A percentile compares a stretch with the other conserved stretches of the same genome.
These are phyloP conservation scores for Nothopassalora personata DNA, from an alignment of 2,329 filamentous ascomycete species.

Conservation along the genomic window DNA sequence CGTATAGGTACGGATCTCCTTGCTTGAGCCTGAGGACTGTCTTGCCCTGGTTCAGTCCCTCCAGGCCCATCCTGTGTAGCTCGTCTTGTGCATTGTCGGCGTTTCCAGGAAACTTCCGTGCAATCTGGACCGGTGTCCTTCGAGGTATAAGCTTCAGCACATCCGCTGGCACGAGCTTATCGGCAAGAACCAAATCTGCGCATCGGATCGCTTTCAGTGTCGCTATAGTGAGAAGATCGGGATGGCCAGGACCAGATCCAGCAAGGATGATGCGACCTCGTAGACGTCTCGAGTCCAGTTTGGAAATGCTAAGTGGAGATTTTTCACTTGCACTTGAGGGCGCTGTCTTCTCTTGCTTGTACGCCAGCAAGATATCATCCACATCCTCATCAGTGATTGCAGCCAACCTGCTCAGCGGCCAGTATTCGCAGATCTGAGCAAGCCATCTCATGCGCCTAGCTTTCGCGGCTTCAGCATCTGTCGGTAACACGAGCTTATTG, in stretches of 20 bases:
- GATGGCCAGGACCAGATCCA: conserved; percentile 87
- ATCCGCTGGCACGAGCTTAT: conserved; percentile 78
- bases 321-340: conserved; percentile 29
- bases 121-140: conserved; percentile 82
- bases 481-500: conserved; percentile 73
- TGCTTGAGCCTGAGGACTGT: conserved; percentile 89
- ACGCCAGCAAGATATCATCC: conserved; percentile 67
- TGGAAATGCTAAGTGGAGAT: conserved; percentile 24
- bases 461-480: conserved; percentile 67
- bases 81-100: conserved; percentile 91
- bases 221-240: conserved; percentile 79
- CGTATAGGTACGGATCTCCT: conserved; percentile 94
- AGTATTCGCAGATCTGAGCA: conserved; percentile 96
- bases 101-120: conserved; percentile 95
- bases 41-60: conserved; percentile 62
- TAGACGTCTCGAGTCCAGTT: conserved; percentile 30
- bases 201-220: conserved; percentile 69
- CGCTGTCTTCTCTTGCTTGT: conserved; percentile 44
- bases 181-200: conserved; percentile 75
- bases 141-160: conserved; percentile 88
- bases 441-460: conserved; percentile 87
- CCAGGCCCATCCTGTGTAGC: conserved; percentile 71
- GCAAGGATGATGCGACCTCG: conserved; percentile 76
- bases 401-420: conserved; percentile 80
- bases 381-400: conserved; percentile 75